A percentile compares a stretch with the other conserved stretches of the same genome.
phyloP scores from a whole-genome alignment of 176 grass and related monocot species.

The Ensete ventricosum region DNA sequence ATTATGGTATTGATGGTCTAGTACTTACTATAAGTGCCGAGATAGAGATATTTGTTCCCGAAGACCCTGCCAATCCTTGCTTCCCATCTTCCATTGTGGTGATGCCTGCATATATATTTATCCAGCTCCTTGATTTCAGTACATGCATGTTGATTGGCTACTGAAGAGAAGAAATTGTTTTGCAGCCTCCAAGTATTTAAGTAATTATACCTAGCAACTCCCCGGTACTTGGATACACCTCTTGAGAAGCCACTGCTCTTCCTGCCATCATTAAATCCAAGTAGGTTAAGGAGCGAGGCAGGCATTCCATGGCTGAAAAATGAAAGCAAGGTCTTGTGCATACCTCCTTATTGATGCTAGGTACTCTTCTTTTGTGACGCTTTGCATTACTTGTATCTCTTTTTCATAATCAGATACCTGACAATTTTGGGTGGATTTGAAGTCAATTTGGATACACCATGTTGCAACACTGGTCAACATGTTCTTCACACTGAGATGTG shows the following conservation, averaged over 20 bases:
- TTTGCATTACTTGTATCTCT: conserved; percentile 55
- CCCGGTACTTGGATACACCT: conserved; percentile 67
- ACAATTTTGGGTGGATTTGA: too few relatives aligned
- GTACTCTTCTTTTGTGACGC: conserved; percentile 62
- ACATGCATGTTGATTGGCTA: too few relatives aligned
- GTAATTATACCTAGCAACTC: conserved; percentile 45
- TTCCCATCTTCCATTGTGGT: conserved; percentile 70
- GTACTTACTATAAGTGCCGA: conserved; percentile 50
- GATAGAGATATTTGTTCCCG: conserved; percentile 72
- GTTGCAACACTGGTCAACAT: too few relatives aligned
- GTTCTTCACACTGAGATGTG: too few relatives aligned
- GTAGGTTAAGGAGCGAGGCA: too few relatives aligned
- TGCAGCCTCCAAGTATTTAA: not conserved
- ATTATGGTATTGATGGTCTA: not conserved
- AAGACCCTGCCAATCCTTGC: conserved; percentile 58
- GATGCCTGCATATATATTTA: conserved; percentile 33
- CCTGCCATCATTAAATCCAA: conserved; percentile 17
- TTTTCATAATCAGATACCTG: conserved; percentile 50
- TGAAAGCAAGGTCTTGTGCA: not conserved
- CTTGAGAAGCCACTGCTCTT: conserved; percentile 71
- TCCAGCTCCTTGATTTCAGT: too few relatives aligned
- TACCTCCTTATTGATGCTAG: conserved; percentile 62
- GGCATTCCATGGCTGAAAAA: too few relatives aligned
- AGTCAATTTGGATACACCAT: too few relatives aligned
- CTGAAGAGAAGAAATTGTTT: too few relatives aligned